Conservation (phyloP, 140 eudicot species). For the Erigeron philadelphicus region DNA sequence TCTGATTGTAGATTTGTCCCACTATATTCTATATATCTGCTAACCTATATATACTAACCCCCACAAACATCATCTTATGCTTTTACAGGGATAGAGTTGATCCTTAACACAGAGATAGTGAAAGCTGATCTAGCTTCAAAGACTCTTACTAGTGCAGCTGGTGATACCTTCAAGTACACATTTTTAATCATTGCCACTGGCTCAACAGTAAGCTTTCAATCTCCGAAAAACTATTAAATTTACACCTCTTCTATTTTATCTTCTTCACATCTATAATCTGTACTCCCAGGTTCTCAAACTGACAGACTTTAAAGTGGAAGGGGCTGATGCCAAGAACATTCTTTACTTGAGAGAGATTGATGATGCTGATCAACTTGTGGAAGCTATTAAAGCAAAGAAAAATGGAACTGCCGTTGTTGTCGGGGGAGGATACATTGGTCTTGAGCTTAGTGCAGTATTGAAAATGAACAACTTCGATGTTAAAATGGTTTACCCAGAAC, state of each 20-base stretch:
- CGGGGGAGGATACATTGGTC: slow-evolving; percentile 99
- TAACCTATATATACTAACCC: not conserved
- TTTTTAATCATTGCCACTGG: slow-evolving; percentile 80
- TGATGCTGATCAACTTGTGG: slow-evolving; percentile 87
- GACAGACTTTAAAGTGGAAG: slow-evolving; percentile 85
- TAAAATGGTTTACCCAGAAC: slow-evolving; percentile 96
- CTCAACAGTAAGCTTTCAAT: slow-evolving; percentile 51
- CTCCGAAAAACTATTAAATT: not conserved
- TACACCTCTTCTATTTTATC: not conserved
- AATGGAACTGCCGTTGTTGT: slow-evolving; percentile 81
- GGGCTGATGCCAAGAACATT: slow-evolving; percentile 92
- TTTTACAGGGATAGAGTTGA: slow-evolving; percentile 66
- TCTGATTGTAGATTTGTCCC: not conserved
- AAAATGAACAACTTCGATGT: slow-evolving; percentile 70
- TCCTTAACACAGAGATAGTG: slow-evolving; percentile 79
- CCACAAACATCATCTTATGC: not conserved
- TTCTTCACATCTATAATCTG: not conserved
- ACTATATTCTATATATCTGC: not conserved
- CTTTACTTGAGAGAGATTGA: slow-evolving; percentile 85
- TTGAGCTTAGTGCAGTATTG: slow-evolving; percentile 88
- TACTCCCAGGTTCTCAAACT: slow-evolving; percentile 61
- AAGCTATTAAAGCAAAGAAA: slow-evolving; percentile 76
- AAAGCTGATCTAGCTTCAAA: slow-evolving; percentile 85
- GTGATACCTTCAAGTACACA: slow-evolving; percentile 64
- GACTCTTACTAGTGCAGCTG: slow-evolving; percentile 71